These are phyloP conservation scores for Saccharomycopsis crataegensis DNA, from an alignment of 1,139 yeast genomes.

Conservation along the genomic window DNA sequence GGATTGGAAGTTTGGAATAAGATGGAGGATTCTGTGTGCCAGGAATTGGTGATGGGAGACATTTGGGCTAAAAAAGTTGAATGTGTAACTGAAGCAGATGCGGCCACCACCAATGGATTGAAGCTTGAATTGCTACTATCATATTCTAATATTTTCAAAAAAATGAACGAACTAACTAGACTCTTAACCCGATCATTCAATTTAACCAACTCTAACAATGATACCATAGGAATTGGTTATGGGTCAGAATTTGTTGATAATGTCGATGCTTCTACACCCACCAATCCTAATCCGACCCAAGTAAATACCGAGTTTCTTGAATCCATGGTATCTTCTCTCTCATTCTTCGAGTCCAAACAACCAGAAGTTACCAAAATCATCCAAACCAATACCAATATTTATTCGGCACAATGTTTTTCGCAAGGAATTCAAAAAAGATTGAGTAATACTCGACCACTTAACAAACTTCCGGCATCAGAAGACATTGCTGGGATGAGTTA, in stretches of 20 bases:
- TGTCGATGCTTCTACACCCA: too few relatives aligned
- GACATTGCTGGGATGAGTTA: not conserved
- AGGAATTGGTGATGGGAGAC: slow-evolving; percentile 1
- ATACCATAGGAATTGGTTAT: too few relatives aligned
- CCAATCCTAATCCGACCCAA: too few relatives aligned
- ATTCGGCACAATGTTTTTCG: slow-evolving; percentile 32
- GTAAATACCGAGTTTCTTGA: slow-evolving; percentile 13
- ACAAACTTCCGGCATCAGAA: slow-evolving; percentile 31
- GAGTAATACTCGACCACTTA: slow-evolving; percentile 54
- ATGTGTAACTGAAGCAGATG: slow-evolving; percentile 22
- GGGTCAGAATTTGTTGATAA: too few relatives aligned
- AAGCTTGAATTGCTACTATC: too few relatives aligned
- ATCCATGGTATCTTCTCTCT: not conserved
- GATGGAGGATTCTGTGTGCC: not conserved
- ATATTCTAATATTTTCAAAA: too few relatives aligned
- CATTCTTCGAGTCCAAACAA: slow-evolving; percentile 13
- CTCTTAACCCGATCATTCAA: too few relatives aligned
- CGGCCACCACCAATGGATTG: too few relatives aligned
- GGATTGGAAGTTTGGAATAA: too few relatives aligned
- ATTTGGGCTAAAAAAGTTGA: not conserved
- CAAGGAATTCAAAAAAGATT: slow-evolving; percentile 41
- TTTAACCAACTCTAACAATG: too few relatives aligned
- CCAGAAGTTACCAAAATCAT: slow-evolving; percentile 21
- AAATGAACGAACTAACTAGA: too few relatives aligned
- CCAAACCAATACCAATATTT: not conserved